Evolutionary conservation across 352 stramenopile species (phyloP).

Genomic region (Pythium volutum): DNA sequence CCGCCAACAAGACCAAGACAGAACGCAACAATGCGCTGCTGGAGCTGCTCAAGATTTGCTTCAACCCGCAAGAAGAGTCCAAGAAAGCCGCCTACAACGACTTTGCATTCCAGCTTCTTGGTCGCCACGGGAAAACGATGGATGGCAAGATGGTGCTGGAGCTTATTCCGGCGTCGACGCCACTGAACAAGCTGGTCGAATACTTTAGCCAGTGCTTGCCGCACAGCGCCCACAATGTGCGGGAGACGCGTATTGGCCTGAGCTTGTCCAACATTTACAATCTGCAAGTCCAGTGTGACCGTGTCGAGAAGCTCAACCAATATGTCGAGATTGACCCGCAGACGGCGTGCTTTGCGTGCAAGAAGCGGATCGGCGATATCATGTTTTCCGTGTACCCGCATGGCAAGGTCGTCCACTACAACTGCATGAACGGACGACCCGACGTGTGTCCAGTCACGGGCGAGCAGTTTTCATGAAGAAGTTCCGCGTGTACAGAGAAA

Average conservation of each 20-base stretch:
- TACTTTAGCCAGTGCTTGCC: slow-evolving; percentile 82
- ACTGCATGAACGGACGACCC: slow-evolving; percentile 83
- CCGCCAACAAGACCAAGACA: slow-evolving; percentile 44
- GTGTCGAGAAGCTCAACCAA: slow-evolving; percentile 72
- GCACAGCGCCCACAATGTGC: slow-evolving; percentile 78
- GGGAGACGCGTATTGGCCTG: slow-evolving; percentile 75
- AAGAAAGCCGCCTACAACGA: slow-evolving; percentile 80
- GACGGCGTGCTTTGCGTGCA: slow-evolving; percentile 74
- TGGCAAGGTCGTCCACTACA: slow-evolving; percentile 85
- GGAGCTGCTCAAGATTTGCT: slow-evolving; percentile 77
- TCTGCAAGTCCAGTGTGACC: slow-evolving; percentile 84
- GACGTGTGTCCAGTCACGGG: slow-evolving; percentile 79
- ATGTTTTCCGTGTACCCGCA: slow-evolving; percentile 88
- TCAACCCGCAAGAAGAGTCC: slow-evolving; percentile 71
- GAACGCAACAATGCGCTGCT: slow-evolving; percentile 72
- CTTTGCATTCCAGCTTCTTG: slow-evolving; percentile 75
- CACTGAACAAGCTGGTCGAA: slow-evolving; percentile 77
- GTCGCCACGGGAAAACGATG: slow-evolving; percentile 75
- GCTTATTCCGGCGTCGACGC: slow-evolving; percentile 64
- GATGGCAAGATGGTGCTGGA: slow-evolving; percentile 65
- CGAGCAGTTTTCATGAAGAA: slow-evolving; percentile 66
- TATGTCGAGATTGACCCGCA: slow-evolving; percentile 83
- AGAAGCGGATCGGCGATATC: slow-evolving; percentile 87
- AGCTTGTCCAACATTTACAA: slow-evolving; percentile 89
- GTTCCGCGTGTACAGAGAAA: neutral